Percentiles rank a stretch among this genome's conserved stretches.
Evolutionary conservation across 2,329 filamentous ascomycete genomes (phyloP).

Genomic region (Fusarium solani-melongenae): DNA sequence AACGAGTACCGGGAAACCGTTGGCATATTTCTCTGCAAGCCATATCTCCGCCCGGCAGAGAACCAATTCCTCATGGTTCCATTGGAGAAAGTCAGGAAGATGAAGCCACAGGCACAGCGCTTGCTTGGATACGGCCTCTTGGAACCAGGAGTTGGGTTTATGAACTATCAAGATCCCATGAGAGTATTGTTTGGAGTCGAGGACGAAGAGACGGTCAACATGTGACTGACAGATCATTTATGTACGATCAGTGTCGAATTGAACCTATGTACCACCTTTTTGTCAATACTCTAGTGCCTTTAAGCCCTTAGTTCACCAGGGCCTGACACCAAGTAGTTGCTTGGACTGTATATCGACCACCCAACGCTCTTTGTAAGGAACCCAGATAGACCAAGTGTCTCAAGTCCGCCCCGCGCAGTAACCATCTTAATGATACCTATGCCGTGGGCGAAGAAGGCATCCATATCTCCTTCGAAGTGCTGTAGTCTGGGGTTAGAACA

Average conservation of each 20-base stretch:
- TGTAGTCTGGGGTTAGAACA: neutral
- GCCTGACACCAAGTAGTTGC: neutral
- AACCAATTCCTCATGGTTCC: slow-evolving; percentile 31
- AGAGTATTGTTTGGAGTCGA: slow-evolving; percentile 21
- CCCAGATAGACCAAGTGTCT: slow-evolving; percentile 15
- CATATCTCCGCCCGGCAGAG: slow-evolving; percentile 18
- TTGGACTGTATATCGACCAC: slow-evolving; percentile 5
- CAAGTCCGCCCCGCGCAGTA: slow-evolving; percentile 1
- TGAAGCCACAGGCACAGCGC: slow-evolving; percentile 21
- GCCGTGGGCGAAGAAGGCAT: slow-evolving; percentile 2
- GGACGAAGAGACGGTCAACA: slow-evolving; percentile 22
- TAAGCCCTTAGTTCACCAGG: neutral
- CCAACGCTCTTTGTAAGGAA: slow-evolving; percentile 14
- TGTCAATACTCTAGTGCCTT: neutral
- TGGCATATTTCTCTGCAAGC: slow-evolving; percentile 26
- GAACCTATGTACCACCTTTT: neutral
- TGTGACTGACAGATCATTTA: neutral
- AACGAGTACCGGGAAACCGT: slow-evolving; percentile 20
- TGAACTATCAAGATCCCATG: slow-evolving; percentile 32
- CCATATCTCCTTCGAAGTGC: slow-evolving; percentile 20
- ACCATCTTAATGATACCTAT: slow-evolving; percentile 21
- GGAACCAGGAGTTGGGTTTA: slow-evolving; percentile 15
- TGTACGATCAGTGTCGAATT: neutral
- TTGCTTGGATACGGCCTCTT: slow-evolving; percentile 20
- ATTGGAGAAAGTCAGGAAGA: slow-evolving; percentile 4